Conservation (phyloP, 495 filamentous ascomycete genomes). For the Aspergillus ellipticus region DNA sequence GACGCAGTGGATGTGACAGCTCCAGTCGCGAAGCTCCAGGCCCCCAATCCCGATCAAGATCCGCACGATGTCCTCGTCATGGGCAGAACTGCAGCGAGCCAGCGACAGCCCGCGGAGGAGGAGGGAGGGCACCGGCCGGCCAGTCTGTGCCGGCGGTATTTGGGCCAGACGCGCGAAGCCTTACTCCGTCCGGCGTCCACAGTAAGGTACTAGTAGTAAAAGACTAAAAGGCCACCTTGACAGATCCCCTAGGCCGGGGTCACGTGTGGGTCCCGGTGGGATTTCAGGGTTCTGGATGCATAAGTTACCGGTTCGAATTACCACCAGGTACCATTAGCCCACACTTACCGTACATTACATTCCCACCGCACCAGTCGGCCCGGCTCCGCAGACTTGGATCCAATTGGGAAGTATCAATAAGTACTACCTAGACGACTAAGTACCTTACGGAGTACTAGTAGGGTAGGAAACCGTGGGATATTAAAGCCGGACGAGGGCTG, state of each 20-base stretch:
- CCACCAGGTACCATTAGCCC: background rate
- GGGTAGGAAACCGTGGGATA: too few relatives aligned
- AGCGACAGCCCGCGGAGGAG: background rate
- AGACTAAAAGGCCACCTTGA: constrained; percentile 22
- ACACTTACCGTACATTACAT: constrained; percentile 5
- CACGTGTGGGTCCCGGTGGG: constrained; percentile 14
- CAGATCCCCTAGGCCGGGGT: constrained; percentile 12
- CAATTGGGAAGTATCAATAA: background rate
- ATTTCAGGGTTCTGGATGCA: constrained; percentile 15
- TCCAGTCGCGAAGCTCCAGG: background rate
- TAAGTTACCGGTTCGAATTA: constrained; percentile 13
- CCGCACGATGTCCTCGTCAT: background rate
- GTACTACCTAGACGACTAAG: too few relatives aligned
- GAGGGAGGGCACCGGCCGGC: too few relatives aligned
- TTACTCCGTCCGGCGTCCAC: too few relatives aligned
- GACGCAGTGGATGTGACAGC: constrained; percentile 1
- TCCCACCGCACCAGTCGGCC: background rate
- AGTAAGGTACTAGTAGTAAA: too few relatives aligned
- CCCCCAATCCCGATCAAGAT: background rate
- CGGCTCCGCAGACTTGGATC: background rate
- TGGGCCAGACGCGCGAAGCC: background rate
- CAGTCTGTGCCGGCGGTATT: too few relatives aligned
- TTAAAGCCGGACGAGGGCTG: too few relatives aligned
- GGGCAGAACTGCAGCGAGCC: background rate
- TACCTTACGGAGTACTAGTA: too few relatives aligned